Conservation (phyloP, 1,139 yeast species). For the Kazachstania sp. region DNA sequence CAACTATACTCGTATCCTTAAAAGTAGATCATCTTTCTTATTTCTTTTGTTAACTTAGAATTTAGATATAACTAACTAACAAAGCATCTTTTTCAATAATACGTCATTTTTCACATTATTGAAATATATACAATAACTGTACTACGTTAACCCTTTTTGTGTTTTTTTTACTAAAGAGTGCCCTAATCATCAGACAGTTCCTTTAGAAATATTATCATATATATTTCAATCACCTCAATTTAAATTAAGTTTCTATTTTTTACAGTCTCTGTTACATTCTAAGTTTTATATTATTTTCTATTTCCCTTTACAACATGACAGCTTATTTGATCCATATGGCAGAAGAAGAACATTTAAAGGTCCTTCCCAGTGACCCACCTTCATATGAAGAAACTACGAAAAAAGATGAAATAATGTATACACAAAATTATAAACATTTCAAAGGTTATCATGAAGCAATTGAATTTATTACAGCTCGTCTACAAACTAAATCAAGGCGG, state of each 20-base stretch:
- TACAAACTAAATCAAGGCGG: slow-evolving; percentile 1
- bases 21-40: not conserved
- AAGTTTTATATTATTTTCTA: not conserved
- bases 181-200: no score
- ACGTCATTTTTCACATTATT: no score
- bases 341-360: not conserved
- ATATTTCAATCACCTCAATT: no score
- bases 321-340: not conserved
- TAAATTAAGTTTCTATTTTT: no score
- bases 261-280: no score
- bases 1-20: not conserved
- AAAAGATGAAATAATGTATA: slow-evolving; percentile 7
- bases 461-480: not conserved
- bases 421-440: not conserved
- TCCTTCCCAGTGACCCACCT: slow-evolving; percentile 18
- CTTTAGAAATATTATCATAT: no score
- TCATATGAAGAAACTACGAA: slow-evolving; percentile 19
- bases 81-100: no score
- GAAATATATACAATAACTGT: no score
- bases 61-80: not conserved
- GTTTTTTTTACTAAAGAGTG: no score
- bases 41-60: not conserved
- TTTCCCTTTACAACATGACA: not conserved
- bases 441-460: not conserved
- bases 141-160: no score